A percentile compares a stretch with the other conserved stretches of the same genome.
Conservation (phyloP, 495 filamentous ascomycete genomes). For the Neurospora discreta region DNA sequence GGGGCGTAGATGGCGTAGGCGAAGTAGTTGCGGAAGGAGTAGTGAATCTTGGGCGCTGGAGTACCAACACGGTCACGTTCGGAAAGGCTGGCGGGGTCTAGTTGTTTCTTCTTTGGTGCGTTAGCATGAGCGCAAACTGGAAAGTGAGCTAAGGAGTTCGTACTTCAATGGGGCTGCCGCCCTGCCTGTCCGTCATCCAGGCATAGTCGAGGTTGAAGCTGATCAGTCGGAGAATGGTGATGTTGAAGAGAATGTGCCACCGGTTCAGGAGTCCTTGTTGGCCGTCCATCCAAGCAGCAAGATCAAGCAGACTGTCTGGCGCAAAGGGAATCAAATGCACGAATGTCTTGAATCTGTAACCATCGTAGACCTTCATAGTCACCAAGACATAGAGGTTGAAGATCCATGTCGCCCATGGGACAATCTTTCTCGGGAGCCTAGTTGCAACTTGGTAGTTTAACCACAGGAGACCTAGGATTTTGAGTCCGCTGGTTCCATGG, state of each 20-base stretch:
- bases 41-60: slow-evolving; percentile 60
- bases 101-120: slow-evolving; percentile 89
- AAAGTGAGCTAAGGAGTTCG: not conserved
- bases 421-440: slow-evolving; percentile 48
- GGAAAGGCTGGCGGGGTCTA: slow-evolving; percentile 73
- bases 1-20: slow-evolving; percentile 86
- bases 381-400: slow-evolving; percentile 86
- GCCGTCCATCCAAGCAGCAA: slow-evolving; percentile 58
- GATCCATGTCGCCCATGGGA: slow-evolving; percentile 76
- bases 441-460: slow-evolving; percentile 74
- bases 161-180: slow-evolving; percentile 74
- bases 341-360: slow-evolving; percentile 61
- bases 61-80: slow-evolving; percentile 75
- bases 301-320: slow-evolving; percentile 33
- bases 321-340: slow-evolving; percentile 37
- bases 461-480: slow-evolving; percentile 69
- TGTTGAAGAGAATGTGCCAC: slow-evolving; percentile 95
- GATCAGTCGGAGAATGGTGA: slow-evolving; percentile 85
- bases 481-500: slow-evolving; percentile 76
- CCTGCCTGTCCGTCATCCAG: slow-evolving; percentile 67
- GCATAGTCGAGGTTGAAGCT: slow-evolving; percentile 97
- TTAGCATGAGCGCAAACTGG: slow-evolving; percentile 35
- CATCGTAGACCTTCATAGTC: slow-evolving; percentile 72
- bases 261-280: slow-evolving; percentile 71
- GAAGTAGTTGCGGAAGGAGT: slow-evolving; percentile 70